Evolutionary conservation across 331 rosid species (phyloP).

Genomic region (Cydonia oblonga): DNA sequence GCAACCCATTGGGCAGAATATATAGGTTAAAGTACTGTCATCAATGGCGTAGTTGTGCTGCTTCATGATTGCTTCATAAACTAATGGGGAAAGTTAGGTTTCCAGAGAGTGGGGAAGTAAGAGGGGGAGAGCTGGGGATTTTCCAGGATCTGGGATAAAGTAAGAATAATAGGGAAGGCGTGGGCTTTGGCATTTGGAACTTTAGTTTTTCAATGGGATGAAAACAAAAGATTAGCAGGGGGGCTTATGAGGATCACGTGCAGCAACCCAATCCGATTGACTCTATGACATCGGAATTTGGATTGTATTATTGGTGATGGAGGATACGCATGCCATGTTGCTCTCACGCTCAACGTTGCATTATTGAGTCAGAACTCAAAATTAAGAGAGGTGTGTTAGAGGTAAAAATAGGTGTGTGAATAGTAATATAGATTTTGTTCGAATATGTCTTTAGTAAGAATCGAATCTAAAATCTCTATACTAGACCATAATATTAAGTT

Average conservation of each 20-base stretch:
- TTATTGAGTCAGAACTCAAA: too few species aligned
- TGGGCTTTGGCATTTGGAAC: conserved; percentile 3
- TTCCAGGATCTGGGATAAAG: neutral
- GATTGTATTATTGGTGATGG: neutral
- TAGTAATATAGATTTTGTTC: too few species aligned
- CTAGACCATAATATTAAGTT: too few species aligned
- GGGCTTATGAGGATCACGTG: conserved; percentile 43
- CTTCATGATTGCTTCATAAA: neutral
- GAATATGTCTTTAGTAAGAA: too few species aligned
- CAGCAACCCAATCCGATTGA: neutral
- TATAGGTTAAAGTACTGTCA: neutral
- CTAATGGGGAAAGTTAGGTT: neutral
- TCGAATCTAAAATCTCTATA: too few species aligned
- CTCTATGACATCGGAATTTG: neutral
- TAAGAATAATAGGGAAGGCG: neutral
- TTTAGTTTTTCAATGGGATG: neutral
- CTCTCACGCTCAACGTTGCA: neutral
- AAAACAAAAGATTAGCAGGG: conserved; percentile 14
- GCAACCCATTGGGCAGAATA: neutral
- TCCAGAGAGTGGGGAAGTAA: neutral
- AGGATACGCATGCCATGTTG: neutral
- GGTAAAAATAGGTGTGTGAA: too few species aligned
- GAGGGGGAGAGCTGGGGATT: neutral
- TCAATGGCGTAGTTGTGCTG: neutral
- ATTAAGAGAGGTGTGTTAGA: too few species aligned